Base-by-base conservation (phyloP, 352 stramenopile species). In the Plasmopara halstedii region DNA sequence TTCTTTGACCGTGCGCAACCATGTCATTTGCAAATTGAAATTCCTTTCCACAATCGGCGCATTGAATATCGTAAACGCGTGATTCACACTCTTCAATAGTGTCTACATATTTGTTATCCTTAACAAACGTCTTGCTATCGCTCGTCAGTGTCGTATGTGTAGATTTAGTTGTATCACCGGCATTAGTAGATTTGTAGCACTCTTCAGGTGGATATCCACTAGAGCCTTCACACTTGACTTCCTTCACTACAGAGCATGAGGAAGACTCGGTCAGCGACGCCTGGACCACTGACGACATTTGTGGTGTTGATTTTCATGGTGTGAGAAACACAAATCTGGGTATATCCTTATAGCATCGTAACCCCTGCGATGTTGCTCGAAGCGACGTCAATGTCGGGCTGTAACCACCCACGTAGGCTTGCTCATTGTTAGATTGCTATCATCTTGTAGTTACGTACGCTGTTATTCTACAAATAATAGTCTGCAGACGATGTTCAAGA, bases 401-500 rank as follows among this genome's bases (percentile, higher is more conserved):
- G 27, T 46, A 57, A 58, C 50, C 43, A 43, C 53, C 43, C 50
- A n/a, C n/a, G n/a, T n/a, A n/a, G n/a, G n/a, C n/a, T n/a, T 33
- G 18, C 27, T 42, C 35, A 25, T 43, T 26, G 15, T 22, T 25
- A 14, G 2, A 36, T 19, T 39, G 11, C 11, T 29, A 10, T 6
- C 1, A 4, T 6, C 7, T 29, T 29, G 25, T 10, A 29, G 23
- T 33, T 21, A 33, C n/a, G 14, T 20, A 8, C 32, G 14, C 1
- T 11, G 33, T 27, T 10, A 29, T 31, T 23, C 48, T 39, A 27
- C 31, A 19, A 6, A 19, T 10, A n/a, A 22, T 27, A 31, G 20
- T 6, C 17, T 5, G 38, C 18, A 19, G 21, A 23, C 26, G 15
- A 98, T 98, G 94, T 98, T 98, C 69, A 93, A 95, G 59, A 98